Base-by-base conservation (phyloP, 345 rosid species). In the Linum trigynum region DNA sequence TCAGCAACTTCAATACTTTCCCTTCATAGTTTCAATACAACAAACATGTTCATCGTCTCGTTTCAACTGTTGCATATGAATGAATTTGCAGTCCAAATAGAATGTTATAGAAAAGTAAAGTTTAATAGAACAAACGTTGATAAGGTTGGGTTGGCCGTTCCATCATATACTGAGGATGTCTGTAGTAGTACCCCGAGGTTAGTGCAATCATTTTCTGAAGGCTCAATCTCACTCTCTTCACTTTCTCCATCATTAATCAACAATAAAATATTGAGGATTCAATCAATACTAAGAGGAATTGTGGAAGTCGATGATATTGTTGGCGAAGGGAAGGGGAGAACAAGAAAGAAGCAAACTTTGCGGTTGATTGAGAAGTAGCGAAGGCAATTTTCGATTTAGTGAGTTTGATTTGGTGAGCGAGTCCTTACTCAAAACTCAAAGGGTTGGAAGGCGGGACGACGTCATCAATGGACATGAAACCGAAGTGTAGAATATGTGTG, bases 241-340 rank as follows among this genome's bases (percentile, higher is more conserved):
- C 85, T 35, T 70, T 68, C 4, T 96, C 98, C 0, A 86, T 92
- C 1, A 96, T 90, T 57, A 94, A 97, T 0, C 97, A 92, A 0
- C 94, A 92, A 72, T 70, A 88, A 0, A 92, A 83, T 37, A 90
- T 79, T n/a, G 35, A 67, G n/a, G 55, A 75, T 35, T 23, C 32
- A 23, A 23, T 0, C 15, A 42, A 32, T 5, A 62, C 38, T 39
- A 4, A 35, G 57, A 7, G 32, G 65, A 56, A 3, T 57, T 15
- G 66, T n/a, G 16, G 17, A 96, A 90, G 84, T 90, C 91, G 62
- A 90, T 40, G 40, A 86, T 65, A 72, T 90, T 50, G 56, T 75
- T 74, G 51, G 79, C 81, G 61, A 63, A 77, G 60, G 84, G 82
- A 43, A 75, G 76, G 57, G 83, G 82, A 0, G 63, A 5, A 1